Conservation (phyloP, 441 rosid genomes). For the Manihot esculenta region DNA sequence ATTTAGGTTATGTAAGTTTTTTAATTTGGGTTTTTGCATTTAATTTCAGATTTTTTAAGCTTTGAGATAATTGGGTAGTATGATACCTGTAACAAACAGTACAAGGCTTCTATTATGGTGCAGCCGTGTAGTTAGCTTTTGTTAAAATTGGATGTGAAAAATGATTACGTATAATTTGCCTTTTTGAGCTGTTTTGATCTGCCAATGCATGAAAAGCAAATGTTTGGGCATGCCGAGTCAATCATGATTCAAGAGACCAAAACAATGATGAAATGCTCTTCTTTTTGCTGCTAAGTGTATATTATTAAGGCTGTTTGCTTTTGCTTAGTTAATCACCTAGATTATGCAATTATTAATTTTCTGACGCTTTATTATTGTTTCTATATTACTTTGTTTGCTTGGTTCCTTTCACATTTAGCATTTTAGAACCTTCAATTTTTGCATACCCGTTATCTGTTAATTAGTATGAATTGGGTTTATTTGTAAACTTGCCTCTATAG, state of each 20-base stretch:
- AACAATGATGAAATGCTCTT: background rate
- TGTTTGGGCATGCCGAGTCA: background rate
- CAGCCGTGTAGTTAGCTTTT: too few relatives aligned
- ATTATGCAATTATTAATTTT: background rate
- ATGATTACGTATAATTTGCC: background rate
- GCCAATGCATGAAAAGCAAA: background rate
- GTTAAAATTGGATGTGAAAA: background rate
- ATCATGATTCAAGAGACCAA: too few relatives aligned
- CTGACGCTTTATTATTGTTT: background rate
- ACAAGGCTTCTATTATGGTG: too few relatives aligned
- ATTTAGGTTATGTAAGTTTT: background rate
- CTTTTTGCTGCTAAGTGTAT: background rate
- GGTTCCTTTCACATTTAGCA: background rate
- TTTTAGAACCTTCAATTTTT: background rate
- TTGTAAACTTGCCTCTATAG: background rate
- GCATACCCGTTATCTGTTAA: background rate
- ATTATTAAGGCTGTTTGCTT: too few relatives aligned
- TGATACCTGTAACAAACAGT: too few relatives aligned
- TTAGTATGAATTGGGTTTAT: background rate
- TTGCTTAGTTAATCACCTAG: background rate
- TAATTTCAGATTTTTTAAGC: background rate
- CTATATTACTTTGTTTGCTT: background rate
- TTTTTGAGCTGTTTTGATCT: background rate
- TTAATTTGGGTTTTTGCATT: too few relatives aligned
- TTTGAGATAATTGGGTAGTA: background rate